phyloP scores from a whole-genome alignment of 768 basidiomycete species.

The Zangia roseola region DNA sequence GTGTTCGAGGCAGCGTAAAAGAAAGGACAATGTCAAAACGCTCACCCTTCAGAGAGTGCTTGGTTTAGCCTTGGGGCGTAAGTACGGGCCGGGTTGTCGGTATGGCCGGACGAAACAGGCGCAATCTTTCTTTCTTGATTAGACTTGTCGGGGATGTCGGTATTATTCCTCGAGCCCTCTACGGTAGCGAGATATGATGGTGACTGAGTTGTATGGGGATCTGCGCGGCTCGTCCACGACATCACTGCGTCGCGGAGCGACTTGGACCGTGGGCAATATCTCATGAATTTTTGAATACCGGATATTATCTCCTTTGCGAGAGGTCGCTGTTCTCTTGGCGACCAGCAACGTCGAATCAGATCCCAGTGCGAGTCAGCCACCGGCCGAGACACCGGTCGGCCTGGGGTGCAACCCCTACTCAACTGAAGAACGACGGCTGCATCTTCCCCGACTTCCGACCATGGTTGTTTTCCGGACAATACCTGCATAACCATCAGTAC shows the following conservation, averaged over 20 bases:
- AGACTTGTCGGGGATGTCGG: too few relatives aligned
- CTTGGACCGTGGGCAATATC: neutral
- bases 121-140: too few relatives aligned
- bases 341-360: constrained; percentile 2
- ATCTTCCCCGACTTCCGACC: neutral
- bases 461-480: neutral
- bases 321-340: neutral
- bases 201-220: too few relatives aligned
- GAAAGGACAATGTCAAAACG: too few relatives aligned
- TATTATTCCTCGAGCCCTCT: too few relatives aligned
- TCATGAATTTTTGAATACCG: neutral
- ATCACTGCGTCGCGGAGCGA: neutral
- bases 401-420: neutral
- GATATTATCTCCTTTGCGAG: neutral
- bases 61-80: too few relatives aligned
- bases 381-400: neutral
- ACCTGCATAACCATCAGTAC: neutral
- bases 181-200: too few relatives aligned
- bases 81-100: too few relatives aligned
- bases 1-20: too few relatives aligned
- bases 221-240: neutral
- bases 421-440: constrained; percentile 6
- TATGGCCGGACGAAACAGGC: too few relatives aligned
- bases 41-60: too few relatives aligned
- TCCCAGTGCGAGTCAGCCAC: neutral